A percentile compares a stretch with the other conserved stretches of the same genome.
phyloP scores from a whole-genome alignment of 1,284 basidiomycete species.

The Ceratobasidium sp. region DNA sequence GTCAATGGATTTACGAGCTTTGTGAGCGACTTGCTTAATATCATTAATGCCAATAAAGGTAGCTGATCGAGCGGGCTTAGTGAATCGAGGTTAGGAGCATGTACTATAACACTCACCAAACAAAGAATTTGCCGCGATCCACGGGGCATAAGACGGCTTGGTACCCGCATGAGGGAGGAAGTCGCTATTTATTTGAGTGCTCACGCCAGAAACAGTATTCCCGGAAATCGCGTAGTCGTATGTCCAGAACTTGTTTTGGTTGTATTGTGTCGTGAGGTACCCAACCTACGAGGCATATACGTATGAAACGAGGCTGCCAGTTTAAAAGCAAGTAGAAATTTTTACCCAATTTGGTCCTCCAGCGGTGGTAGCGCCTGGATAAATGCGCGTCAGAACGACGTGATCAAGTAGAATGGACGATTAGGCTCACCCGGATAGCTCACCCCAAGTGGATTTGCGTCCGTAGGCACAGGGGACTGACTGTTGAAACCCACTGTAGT shows the following conservation, averaged over 20 bases:
- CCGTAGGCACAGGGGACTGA: constrained; percentile 5
- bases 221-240: constrained; percentile 34
- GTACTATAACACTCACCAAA: constrained; percentile 1
- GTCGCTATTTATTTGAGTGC: constrained; percentile 16
- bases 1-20: neutral
- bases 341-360: constrained; percentile 34
- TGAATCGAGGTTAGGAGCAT: neutral
- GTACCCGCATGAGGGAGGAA: constrained; percentile 31
- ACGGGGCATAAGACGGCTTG: constrained; percentile 30
- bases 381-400: neutral
- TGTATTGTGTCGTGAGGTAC: constrained; percentile 32
- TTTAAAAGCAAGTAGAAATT: neutral
- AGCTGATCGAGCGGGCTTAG: neutral
- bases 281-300: neutral
- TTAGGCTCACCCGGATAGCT: constrained; percentile 15
- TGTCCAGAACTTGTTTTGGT: constrained; percentile 35
- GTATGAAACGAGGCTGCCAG: neutral
- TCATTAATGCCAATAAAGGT: constrained; percentile 41
- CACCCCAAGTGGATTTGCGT: constrained; percentile 25
- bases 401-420: neutral
- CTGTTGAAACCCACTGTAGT: constrained; percentile 34
- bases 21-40: constrained; percentile 13
- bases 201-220: constrained; percentile 23
- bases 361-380: constrained; percentile 13
- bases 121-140: constrained; percentile 26